Percentiles rank a stretch among this genome's conserved stretches.
These are phyloP conservation scores for Heritiera littoralis DNA, from an alignment of 345 rosid genomes.

Conservation along the genomic window DNA sequence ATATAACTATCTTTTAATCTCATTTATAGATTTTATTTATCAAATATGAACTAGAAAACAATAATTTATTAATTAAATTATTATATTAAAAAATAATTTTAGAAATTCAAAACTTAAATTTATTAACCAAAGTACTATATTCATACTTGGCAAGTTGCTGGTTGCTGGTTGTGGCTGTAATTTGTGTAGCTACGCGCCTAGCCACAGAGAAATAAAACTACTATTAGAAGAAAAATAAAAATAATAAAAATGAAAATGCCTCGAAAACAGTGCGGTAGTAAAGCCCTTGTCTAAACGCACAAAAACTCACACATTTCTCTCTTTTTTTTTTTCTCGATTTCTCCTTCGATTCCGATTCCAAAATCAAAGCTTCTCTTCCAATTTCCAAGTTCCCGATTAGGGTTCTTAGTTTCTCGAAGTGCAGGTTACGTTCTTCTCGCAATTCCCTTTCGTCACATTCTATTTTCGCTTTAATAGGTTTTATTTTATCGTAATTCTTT, in stretches of 20 bases:
- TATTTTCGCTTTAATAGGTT: background rate
- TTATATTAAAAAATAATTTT: too few relatives aligned
- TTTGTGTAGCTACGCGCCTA: background rate
- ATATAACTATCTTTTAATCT: too few relatives aligned
- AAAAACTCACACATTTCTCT: background rate
- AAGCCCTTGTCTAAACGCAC: background rate
- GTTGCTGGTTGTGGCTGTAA: too few relatives aligned
- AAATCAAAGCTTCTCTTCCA: background rate
- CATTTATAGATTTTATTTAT: too few relatives aligned
- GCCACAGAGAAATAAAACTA: background rate
- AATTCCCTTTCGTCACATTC: background rate
- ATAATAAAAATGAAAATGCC: too few relatives aligned
- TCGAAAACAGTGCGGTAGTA: background rate
- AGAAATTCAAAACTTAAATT: too few relatives aligned
- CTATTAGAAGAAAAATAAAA: too few relatives aligned
- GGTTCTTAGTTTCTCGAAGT: background rate
- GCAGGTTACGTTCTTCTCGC: background rate
- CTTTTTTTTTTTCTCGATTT: too few relatives aligned
- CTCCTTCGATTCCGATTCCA: background rate
- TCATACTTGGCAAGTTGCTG: too few relatives aligned
- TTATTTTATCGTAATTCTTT: background rate
- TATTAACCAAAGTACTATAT: too few relatives aligned
- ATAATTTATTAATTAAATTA: too few relatives aligned
- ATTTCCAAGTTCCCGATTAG: conserved; percentile 5
- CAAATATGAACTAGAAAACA: too few relatives aligned